A percentile compares a stretch with the other conserved stretches of the same genome.
These are phyloP conservation scores for Camelina sativa DNA, from an alignment of 345 rosid genomes.

Conservation along the genomic window DNA sequence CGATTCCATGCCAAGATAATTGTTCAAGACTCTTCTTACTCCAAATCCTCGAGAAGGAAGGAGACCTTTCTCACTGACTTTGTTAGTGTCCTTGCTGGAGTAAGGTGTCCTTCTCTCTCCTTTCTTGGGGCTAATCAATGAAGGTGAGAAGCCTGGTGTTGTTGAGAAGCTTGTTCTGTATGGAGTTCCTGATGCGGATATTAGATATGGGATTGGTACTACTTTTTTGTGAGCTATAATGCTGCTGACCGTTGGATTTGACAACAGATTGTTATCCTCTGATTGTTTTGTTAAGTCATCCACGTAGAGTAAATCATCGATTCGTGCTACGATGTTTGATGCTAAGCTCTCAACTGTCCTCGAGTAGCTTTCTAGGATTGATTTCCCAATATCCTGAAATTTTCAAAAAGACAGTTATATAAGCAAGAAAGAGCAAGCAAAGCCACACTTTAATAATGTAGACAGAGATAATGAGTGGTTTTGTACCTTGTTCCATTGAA, in stretches of 20 bases:
- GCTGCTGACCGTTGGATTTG: conserved; percentile 62
- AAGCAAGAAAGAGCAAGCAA: not conserved
- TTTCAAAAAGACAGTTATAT: not conserved
- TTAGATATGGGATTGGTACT: conserved; percentile 60
- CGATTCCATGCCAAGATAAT: conserved; percentile 77
- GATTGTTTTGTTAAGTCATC: conserved; percentile 86
- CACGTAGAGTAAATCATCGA: conserved; percentile 88
- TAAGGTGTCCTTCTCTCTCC: conserved; percentile 72
- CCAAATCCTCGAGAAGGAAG: conserved; percentile 81
- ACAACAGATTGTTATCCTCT: conserved; percentile 51
- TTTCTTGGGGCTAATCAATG: conserved; percentile 63
- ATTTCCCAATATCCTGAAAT: conserved; percentile 89
- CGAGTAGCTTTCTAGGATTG: conserved; percentile 94
- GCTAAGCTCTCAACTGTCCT: conserved; percentile 92
- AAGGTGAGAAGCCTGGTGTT: conserved; percentile 75
- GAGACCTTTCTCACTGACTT: conserved; percentile 42
- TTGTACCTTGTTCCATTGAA: conserved; percentile 86
- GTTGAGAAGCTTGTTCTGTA: conserved; percentile 61
- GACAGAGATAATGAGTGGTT: not conserved
- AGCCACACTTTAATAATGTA: not conserved
- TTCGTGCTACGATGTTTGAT: conserved; percentile 80
- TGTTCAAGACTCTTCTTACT: conserved; percentile 75
- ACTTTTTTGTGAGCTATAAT: conserved; percentile 61
- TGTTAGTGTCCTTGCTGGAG: conserved; percentile 46
- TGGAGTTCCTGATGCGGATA: conserved; percentile 69